phyloP scores from a whole-genome alignment of 352 stramenopile species.

The Globisporangium abappressorium region DNA sequence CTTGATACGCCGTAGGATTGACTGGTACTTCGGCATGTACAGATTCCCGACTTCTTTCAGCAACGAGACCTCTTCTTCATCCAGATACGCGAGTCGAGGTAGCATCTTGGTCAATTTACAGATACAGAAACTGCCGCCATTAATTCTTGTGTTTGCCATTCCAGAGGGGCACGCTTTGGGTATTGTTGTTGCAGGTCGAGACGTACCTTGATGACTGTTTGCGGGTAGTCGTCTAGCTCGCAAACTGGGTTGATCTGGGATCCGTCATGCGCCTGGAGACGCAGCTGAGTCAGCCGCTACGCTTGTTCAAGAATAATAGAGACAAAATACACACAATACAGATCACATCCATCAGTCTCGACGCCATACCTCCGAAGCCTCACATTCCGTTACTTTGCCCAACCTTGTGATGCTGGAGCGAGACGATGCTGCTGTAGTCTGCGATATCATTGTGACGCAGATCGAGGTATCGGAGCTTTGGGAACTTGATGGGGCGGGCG shows the following conservation, averaged over 20 bases:
- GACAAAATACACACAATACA: background rate
- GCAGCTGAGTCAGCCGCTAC: conserved; percentile 54
- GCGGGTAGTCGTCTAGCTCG: conserved; percentile 55
- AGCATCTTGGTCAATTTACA: conserved; percentile 26
- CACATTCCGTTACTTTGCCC: background rate
- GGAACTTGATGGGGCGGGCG: conserved; percentile 64
- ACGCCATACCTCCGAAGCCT: background rate
- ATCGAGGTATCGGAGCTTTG: conserved; percentile 67
- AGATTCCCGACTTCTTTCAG: conserved; percentile 54
- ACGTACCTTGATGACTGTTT: conserved; percentile 37
- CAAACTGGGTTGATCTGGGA: conserved; percentile 65
- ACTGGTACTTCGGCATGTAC: conserved; percentile 69
- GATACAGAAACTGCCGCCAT: too few relatives aligned
- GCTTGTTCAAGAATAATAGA: background rate
- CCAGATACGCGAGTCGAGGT: conserved; percentile 43
- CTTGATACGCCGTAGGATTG: conserved; percentile 38
- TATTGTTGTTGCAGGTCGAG: background rate
- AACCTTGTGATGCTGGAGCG: conserved; percentile 59
- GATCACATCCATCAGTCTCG: background rate
- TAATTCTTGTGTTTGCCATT: background rate
- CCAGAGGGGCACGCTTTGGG: background rate
- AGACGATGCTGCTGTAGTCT: conserved; percentile 31
- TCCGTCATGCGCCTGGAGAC: conserved; percentile 56
- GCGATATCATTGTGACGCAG: conserved; percentile 63
- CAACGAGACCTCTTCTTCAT: conserved; percentile 68